Percentiles rank a stretch among this genome's conserved stretches.
These are phyloP conservation scores for Rhododendron williamsianum DNA, from an alignment of 148 eudicot species.

Conservation along the genomic window DNA sequence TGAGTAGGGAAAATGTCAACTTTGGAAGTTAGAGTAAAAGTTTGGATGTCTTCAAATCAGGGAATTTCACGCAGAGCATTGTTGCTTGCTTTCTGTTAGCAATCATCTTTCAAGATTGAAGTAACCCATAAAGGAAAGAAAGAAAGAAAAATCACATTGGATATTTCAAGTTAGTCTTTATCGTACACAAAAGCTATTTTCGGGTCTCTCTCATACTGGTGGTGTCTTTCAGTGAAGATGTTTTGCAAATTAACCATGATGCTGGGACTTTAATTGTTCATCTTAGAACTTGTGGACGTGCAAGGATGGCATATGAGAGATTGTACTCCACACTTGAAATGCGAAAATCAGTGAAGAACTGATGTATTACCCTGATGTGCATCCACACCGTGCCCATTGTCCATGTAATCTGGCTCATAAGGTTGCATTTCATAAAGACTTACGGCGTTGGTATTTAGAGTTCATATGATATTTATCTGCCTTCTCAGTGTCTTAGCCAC, in stretches of 20 bases:
- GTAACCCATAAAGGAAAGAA: background rate
- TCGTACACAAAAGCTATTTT: background rate
- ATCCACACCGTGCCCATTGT: background rate
- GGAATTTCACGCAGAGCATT: background rate
- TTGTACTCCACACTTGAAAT: background rate
- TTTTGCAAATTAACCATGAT: background rate
- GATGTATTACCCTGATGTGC: background rate
- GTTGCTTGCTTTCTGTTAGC: background rate
- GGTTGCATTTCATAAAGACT: background rate
- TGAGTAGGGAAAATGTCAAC: background rate
- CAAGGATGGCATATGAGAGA: background rate
- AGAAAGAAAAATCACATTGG: background rate
- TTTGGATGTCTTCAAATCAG: background rate
- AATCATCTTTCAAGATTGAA: background rate
- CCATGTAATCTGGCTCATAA: background rate
- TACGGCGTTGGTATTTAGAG: background rate
- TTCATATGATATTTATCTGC: background rate
- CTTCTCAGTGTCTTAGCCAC: background rate
- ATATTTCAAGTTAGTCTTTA: background rate
- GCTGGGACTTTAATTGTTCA: background rate
- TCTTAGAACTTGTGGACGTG: background rate
- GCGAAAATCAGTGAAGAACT: background rate
- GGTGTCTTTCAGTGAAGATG: background rate
- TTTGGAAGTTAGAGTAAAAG: background rate
- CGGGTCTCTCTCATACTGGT: background rate